Base-by-base conservation (phyloP, 106 monocot genomes). In the Dendrobium chrysotoxum region DNA sequence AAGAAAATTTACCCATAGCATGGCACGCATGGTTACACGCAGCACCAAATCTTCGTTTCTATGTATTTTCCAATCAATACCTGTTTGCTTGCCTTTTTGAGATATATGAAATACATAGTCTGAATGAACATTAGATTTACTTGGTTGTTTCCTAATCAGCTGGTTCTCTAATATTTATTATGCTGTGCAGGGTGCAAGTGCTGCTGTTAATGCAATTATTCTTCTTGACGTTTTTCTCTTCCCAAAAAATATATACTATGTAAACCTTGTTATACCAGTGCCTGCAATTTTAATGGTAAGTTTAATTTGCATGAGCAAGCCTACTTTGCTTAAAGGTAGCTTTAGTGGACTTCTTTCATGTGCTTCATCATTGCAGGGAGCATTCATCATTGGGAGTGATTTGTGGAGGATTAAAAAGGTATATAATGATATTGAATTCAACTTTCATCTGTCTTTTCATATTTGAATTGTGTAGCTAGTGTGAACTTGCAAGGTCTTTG, bases 101-200 rank as follows among this genome's bases (percentile, higher is more conserved):
- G 15, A 16, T 55, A 20, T 20, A 15, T 55, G 55, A 55, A 15
- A 16, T 55, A 20, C 55, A 55, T 0, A 55, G 20, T 9, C 26
- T 67, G 28, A 67, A 67, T 55, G 13, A 55, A 0, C 15, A 55
- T 17, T 55, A 4, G 26, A 7, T 26, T 67, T 67, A 64, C 66
- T 57, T 28, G 6, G 26, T 67, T 12, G 5, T 67, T 2, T 28
- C 3, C 31, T 31, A 35, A 31, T 70, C 28, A 35, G 31, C 9
- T 70, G 4, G 70, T 70, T 70, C 31, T 70, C 70, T 13, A 35
- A 7, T 15, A 25, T 70, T 70, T 31, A 31, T 70, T 65, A 7
- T 70, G 28, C 79, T 4, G 64, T 76, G 71, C 86, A 99, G 98
- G 98, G 98, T 83, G 98, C 98, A 77, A 99, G 95, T 83, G 98